phyloP scores from a whole-genome alignment of 177 flowering plant genomes.

The Tripterygium wilfordii region DNA sequence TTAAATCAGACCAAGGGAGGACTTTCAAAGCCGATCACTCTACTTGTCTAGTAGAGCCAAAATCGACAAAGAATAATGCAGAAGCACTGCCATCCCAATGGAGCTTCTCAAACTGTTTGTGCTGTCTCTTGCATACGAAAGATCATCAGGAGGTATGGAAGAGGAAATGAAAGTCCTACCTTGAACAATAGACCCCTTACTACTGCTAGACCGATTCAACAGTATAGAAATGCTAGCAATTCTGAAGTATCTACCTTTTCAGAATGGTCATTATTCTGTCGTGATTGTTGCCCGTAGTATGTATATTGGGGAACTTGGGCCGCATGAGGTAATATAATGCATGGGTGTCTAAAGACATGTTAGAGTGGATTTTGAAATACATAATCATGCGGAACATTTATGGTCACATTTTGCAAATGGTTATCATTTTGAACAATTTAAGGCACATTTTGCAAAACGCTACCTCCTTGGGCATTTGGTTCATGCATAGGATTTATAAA shows the following conservation, averaged over 20 bases:
- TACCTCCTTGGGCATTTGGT: too few species aligned
- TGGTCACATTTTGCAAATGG: too few species aligned
- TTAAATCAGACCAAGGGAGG: conserved; percentile 31
- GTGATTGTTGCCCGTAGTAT: conserved; percentile 17
- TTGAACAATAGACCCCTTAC: conserved; percentile 67
- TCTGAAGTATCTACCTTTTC: conserved; percentile 44
- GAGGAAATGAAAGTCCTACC: conserved; percentile 57
- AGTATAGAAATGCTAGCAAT: conserved; percentile 72
- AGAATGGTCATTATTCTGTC: conserved; percentile 17
- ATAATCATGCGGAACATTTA: too few species aligned
- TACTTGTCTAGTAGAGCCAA: conserved; percentile 48
- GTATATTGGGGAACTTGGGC: too few species aligned
- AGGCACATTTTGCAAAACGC: too few species aligned
- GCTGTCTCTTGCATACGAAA: conserved; percentile 58
- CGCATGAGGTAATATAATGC: too few species aligned
- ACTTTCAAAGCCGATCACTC: too few species aligned
- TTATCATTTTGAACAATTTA: too few species aligned
- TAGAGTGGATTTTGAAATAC: too few species aligned
- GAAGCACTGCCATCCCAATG: conserved; percentile 57
- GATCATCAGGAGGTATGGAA: conserved; percentile 54
- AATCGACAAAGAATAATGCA: conserved; percentile 72
- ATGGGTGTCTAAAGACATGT: too few species aligned
- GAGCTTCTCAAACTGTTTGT: conserved; percentile 65
- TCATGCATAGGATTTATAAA: too few species aligned
- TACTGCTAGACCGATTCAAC: conserved; percentile 69